Percentiles rank a stretch among this genome's conserved stretches.
Conservation (phyloP, 805 yeast genomes). For the Candida vartiovaarae region DNA sequence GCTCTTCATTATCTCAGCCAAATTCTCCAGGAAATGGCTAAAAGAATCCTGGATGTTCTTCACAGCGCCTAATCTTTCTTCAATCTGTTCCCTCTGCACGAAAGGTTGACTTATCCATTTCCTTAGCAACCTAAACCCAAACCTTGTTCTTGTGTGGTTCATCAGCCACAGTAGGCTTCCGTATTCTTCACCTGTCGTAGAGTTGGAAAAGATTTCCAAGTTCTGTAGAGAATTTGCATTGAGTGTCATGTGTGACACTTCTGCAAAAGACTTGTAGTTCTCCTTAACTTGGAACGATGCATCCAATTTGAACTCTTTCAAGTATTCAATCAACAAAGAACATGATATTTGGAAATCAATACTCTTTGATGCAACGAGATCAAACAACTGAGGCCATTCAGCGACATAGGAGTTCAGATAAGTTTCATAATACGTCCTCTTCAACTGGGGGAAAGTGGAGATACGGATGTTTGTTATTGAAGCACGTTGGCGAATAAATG, state of each 20-base stretch:
- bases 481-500: slow-evolving; percentile 24
- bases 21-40: slow-evolving; percentile 31
- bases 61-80: slow-evolving; percentile 57
- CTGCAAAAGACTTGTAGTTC: slow-evolving; percentile 46
- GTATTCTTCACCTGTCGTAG: slow-evolving; percentile 43
- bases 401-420: slow-evolving; percentile 11
- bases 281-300: slow-evolving; percentile 44
- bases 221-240: slow-evolving; percentile 62
- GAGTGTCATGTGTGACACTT: slow-evolving; percentile 42
- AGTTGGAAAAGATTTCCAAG: slow-evolving; percentile 67
- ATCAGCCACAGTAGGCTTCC: slow-evolving; percentile 80
- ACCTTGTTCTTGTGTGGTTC: slow-evolving; percentile 72
- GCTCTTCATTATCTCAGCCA: slow-evolving; percentile 27
- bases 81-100: slow-evolving; percentile 43
- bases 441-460: slow-evolving; percentile 10
- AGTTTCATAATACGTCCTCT: slow-evolving; percentile 9
- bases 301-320: slow-evolving; percentile 57
- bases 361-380: slow-evolving; percentile 21
- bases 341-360: slow-evolving; percentile 32
- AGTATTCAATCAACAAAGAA: slow-evolving; percentile 41
- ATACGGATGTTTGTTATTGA: slow-evolving; percentile 10
- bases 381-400: slow-evolving; percentile 17
- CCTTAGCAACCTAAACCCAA: slow-evolving; percentile 61
- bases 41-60: slow-evolving; percentile 37
- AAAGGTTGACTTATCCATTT: slow-evolving; percentile 78